Evolutionary conservation across 805 yeast genomes (phyloP).

Genomic region (Candida peoriensis): DNA sequence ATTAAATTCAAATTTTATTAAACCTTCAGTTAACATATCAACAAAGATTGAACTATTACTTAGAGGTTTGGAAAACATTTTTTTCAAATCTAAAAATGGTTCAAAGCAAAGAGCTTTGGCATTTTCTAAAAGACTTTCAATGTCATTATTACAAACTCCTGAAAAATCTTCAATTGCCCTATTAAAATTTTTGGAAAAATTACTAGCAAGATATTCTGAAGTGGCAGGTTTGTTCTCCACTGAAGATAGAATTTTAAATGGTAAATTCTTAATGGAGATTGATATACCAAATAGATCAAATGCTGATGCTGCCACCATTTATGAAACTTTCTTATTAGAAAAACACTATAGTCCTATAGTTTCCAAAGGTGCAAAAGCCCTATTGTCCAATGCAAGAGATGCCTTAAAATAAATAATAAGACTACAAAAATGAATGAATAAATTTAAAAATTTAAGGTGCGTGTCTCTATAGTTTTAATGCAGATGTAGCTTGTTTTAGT

Average conservation of each 20-base stretch:
- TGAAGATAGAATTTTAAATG: constrained; percentile 84
- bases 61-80: constrained; percentile 72
- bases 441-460: not conserved
- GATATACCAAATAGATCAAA: constrained; percentile 71
- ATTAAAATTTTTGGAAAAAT: constrained; percentile 71
- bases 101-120: constrained; percentile 66
- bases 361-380: constrained; percentile 53
- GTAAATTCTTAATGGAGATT: constrained; percentile 61
- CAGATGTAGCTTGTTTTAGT: constrained; percentile 18
- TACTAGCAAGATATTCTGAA: constrained; percentile 66
- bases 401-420: constrained; percentile 5
- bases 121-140: constrained; percentile 75
- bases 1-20: constrained; percentile 38
- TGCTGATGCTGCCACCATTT: constrained; percentile 82
- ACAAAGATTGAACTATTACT: constrained; percentile 84
- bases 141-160: constrained; percentile 67
- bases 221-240: constrained; percentile 76
- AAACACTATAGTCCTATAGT: constrained; percentile 82
- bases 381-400: constrained; percentile 22
- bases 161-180: constrained; percentile 82
- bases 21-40: constrained; percentile 78
- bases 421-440: not conserved
- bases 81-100: constrained; percentile 70
- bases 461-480: constrained; percentile 15
- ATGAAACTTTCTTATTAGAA: constrained; percentile 79